phyloP scores from a whole-genome alignment of 2,329 filamentous ascomycete species.

The Penicillium sp. region DNA sequence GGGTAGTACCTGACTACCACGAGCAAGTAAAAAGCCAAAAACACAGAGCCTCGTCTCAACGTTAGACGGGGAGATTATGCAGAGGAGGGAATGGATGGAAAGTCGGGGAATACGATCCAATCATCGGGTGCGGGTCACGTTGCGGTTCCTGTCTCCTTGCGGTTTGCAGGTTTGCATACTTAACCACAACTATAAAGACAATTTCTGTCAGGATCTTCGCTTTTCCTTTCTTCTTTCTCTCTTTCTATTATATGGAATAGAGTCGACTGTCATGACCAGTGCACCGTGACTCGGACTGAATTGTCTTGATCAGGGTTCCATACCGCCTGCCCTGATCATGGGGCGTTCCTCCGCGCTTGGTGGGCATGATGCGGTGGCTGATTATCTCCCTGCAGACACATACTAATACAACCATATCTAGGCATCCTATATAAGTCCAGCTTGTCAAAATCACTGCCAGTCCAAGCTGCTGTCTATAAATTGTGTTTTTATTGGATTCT shows the following conservation, averaged over 20 bases:
- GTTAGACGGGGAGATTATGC: slow-evolving; percentile 4
- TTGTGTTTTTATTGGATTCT: neutral
- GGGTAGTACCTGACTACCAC: slow-evolving; percentile 23
- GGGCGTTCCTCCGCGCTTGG: slow-evolving; percentile 7
- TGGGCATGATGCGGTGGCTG: neutral
- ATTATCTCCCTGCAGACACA: neutral
- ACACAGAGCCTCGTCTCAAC: slow-evolving; percentile 1
- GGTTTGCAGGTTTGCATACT: neutral
- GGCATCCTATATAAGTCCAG: neutral
- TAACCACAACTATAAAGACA: neutral
- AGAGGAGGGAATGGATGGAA: slow-evolving; percentile 14
- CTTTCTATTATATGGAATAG: neutral
- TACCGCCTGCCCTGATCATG: slow-evolving; percentile 24
- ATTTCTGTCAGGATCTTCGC: neutral
- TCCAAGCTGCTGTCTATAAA: neutral
- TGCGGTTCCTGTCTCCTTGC: slow-evolving; percentile 4
- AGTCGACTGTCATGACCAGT: neutral
- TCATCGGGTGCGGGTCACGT: slow-evolving; percentile 27
- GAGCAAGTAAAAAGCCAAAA: slow-evolving; percentile 8
- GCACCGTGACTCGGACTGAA: neutral
- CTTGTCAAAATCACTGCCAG: neutral
- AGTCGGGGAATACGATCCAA: slow-evolving; percentile 23
- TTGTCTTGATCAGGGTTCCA: slow-evolving; percentile 13
- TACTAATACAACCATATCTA: neutral
- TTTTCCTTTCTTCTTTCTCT: neutral